Conservation (phyloP, 2,329 filamentous ascomycete genomes). For the Calonectria leucothoes region DNA sequence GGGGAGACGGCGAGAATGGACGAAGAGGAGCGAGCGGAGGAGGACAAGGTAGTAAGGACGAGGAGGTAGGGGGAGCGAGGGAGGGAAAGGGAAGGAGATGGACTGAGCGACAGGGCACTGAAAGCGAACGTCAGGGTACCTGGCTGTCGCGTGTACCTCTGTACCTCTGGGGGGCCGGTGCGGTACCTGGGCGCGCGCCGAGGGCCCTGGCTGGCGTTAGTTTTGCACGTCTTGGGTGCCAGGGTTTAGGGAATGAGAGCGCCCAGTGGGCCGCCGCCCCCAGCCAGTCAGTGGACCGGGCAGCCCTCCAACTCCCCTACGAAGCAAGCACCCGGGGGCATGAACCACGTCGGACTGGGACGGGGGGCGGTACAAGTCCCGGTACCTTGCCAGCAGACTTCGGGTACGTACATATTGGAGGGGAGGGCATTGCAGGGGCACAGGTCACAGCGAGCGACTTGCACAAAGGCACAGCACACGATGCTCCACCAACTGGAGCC, state of each 20-base stretch:
- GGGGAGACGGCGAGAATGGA: constrained; percentile 46
- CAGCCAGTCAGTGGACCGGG: constrained; percentile 16
- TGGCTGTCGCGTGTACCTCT: constrained; percentile 7
- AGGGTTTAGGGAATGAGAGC: constrained; percentile 24
- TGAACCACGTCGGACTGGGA: constrained; percentile 13
- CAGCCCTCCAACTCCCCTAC: constrained; percentile 3
- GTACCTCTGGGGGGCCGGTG: constrained; percentile 4
- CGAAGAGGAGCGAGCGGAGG: constrained; percentile 37
- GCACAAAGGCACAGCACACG: constrained; percentile 21
- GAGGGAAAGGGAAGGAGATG: constrained; percentile 40
- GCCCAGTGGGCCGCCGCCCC: constrained; percentile 17
- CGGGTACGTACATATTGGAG: constrained; percentile 1
- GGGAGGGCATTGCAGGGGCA: constrained; percentile 18
- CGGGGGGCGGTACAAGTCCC: constrained; percentile 14
- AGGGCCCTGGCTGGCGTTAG: constrained; percentile 12
- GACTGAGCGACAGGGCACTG: constrained; percentile 13
- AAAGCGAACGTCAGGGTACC: constrained; percentile 6
- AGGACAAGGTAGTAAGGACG: constrained; percentile 34
- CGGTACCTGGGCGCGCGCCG: constrained; percentile 11
- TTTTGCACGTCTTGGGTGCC: constrained; percentile 20
- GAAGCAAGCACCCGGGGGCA: constrained; percentile 6
- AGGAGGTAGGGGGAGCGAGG: constrained; percentile 40
- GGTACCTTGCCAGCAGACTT: constrained; percentile 4
- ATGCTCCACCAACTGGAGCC: constrained; percentile 16
- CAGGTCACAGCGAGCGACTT: constrained; percentile 16